Evolutionary conservation across 495 filamentous ascomycete genomes (phyloP).

Genomic region (Chaetomium tenue): DNA sequence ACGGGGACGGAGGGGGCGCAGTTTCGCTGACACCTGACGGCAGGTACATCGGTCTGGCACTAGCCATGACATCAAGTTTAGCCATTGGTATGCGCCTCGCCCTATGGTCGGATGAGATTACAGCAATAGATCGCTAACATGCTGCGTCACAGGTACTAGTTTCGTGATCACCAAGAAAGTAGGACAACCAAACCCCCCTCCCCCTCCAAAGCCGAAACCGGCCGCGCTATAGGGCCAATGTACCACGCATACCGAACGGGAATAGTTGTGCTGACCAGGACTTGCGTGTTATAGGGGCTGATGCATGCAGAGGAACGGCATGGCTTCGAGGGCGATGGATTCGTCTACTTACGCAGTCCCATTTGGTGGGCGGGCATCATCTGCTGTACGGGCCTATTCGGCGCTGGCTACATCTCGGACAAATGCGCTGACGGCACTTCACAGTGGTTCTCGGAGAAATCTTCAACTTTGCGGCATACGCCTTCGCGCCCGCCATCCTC

Average conservation of each 20-base stretch:
- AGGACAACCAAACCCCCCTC: slow-evolving; percentile 18
- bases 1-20: slow-evolving; percentile 10
- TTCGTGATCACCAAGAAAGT: slow-evolving; percentile 95
- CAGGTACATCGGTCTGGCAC: slow-evolving; percentile 84
- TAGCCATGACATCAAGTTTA: slow-evolving; percentile 89
- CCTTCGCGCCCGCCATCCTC: slow-evolving; percentile 94
- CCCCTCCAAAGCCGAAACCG: slow-evolving; percentile 2
- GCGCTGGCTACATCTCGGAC: background rate
- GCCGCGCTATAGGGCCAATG: background rate
- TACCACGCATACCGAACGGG: background rate
- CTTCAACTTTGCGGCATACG: slow-evolving; percentile 96
- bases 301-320: slow-evolving; percentile 84
- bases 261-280: slow-evolving; percentile 26
- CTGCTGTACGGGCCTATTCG: slow-evolving; percentile 60
- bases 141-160: slow-evolving; percentile 64
- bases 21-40: slow-evolving; percentile 26
- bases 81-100: slow-evolving; percentile 73
- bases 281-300: slow-evolving; percentile 62
- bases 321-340: slow-evolving; percentile 96
- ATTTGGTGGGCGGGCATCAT: slow-evolving; percentile 94
- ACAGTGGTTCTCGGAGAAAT: slow-evolving; percentile 81
- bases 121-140: slow-evolving; percentile 29
- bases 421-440: slow-evolving; percentile 23
- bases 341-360: slow-evolving; percentile 85
- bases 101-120: background rate